Evolutionary conservation across 345 rosid species (phyloP).

Genomic region (Eucalyptus guilfoylei): DNA sequence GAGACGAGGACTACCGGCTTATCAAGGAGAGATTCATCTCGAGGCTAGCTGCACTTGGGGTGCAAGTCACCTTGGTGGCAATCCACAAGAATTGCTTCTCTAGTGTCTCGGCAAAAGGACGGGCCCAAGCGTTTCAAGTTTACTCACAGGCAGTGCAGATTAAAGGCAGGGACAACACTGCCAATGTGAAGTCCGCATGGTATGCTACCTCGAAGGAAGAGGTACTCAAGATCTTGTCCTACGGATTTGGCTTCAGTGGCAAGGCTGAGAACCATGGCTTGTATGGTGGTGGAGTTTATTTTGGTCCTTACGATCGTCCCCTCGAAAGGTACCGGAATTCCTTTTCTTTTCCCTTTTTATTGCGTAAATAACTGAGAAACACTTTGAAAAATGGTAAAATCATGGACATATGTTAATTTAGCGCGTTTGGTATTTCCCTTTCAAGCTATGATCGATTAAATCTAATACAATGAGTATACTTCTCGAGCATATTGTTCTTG

Average conservation of each 20-base stretch:
- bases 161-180: slow-evolving; percentile 33
- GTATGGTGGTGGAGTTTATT: slow-evolving; percentile 53
- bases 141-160: slow-evolving; percentile 33
- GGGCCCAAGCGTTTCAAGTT: slow-evolving; percentile 40
- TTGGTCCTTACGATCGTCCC: slow-evolving; percentile 50
- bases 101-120: slow-evolving; percentile 29
- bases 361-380: neutral
- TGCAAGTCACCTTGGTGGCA: slow-evolving; percentile 19
- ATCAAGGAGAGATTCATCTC: slow-evolving; percentile 27
- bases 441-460: neutral
- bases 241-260: slow-evolving; percentile 42
- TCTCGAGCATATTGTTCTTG: neutral
- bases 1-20: slow-evolving; percentile 32
- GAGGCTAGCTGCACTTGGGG: slow-evolving; percentile 25
- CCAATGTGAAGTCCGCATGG: slow-evolving; percentile 67
- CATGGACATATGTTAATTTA: neutral
- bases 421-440: neutral
- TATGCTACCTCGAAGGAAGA: slow-evolving; percentile 34
- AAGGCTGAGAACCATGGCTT: slow-evolving; percentile 18
- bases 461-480: neutral
- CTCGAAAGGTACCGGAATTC: slow-evolving; percentile 34
- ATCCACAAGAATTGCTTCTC: slow-evolving; percentile 30
- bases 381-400: neutral
- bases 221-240: slow-evolving; percentile 23
- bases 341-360: neutral